These are phyloP conservation scores for Suhomyces atakaporum DNA, from an alignment of 1,139 yeast genomes.

Conservation along the genomic window DNA sequence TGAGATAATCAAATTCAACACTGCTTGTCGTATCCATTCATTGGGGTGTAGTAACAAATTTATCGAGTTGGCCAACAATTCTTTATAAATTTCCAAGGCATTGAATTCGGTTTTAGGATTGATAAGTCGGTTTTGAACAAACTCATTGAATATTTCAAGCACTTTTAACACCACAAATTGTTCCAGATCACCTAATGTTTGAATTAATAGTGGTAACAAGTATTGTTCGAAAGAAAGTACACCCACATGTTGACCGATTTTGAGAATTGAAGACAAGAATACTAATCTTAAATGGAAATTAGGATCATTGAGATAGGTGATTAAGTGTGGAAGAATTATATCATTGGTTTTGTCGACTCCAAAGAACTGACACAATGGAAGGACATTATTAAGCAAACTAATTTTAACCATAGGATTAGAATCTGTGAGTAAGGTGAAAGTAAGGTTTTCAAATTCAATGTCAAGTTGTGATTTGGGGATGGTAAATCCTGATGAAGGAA, in stretches of 20 bases:
- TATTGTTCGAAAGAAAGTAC: constrained; percentile 83
- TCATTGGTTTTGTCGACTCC: constrained; percentile 90
- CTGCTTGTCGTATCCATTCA: constrained; percentile 77
- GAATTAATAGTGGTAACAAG: constrained; percentile 78
- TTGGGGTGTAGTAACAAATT: constrained; percentile 74
- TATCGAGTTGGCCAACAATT: constrained; percentile 33
- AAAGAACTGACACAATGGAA: constrained; percentile 77
- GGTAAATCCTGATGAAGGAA: constrained; percentile 17
- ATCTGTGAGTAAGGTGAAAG: constrained; percentile 71
- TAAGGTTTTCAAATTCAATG: constrained; percentile 60
- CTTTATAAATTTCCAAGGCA: constrained; percentile 43
- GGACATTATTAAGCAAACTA: constrained; percentile 65
- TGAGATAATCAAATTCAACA: constrained; percentile 60
- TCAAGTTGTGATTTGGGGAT: constrained; percentile 34
- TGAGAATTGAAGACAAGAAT: constrained; percentile 74
- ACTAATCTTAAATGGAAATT: constrained; percentile 67
- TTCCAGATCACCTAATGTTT: constrained; percentile 79
- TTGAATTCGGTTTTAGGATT: constrained; percentile 44
- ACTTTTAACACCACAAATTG: constrained; percentile 82
- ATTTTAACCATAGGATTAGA: constrained; percentile 64
- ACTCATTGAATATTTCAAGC: constrained; percentile 57
- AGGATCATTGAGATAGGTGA: constrained; percentile 85
- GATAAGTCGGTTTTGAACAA: constrained; percentile 35
- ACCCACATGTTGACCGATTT: constrained; percentile 80
- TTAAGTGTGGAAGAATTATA: constrained; percentile 82